These are phyloP conservation scores for Aspergillus bombycis DNA, from an alignment of 2,329 filamentous ascomycete species.

Conservation along the genomic window DNA sequence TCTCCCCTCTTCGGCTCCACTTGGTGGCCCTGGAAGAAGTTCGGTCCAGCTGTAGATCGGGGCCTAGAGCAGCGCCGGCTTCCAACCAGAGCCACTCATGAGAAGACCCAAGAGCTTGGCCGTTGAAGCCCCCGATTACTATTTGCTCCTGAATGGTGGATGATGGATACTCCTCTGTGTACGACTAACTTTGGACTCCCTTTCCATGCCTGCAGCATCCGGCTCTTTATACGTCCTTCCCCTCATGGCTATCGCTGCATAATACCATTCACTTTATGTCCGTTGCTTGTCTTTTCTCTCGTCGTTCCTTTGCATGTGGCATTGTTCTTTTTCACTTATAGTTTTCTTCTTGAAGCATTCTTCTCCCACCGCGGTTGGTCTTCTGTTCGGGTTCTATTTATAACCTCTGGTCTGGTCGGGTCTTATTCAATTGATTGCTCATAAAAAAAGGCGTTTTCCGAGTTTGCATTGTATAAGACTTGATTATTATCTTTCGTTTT, in stretches of 20 bases:
- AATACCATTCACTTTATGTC: not conserved
- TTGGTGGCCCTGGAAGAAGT: not conserved
- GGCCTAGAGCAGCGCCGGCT: conserved; percentile 4
- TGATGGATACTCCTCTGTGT: not conserved
- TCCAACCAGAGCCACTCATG: conserved; percentile 1
- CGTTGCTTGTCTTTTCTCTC: not conserved
- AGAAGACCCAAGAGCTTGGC: conserved; percentile 2
- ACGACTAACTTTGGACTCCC: not conserved
- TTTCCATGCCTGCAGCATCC: not conserved
- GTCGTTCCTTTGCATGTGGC: not conserved
- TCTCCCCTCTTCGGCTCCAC: not conserved
- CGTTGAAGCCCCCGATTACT: not conserved
- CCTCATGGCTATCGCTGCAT: not conserved
- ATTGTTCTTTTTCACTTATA: not conserved
- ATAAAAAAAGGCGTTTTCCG: not conserved
- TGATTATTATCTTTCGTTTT: not conserved
- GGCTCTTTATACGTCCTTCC: not conserved
- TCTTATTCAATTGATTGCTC: not conserved
- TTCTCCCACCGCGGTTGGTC: not conserved
- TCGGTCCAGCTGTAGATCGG: conserved; percentile 4
- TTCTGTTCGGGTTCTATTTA: conserved; percentile 1
- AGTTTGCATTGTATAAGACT: not conserved
- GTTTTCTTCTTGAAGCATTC: not conserved
- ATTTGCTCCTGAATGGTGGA: not conserved
- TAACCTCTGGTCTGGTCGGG: not conserved